Evolutionary conservation across 1,284 basidiomycete species (phyloP).

Genomic region (Leccinum insigne): DNA sequence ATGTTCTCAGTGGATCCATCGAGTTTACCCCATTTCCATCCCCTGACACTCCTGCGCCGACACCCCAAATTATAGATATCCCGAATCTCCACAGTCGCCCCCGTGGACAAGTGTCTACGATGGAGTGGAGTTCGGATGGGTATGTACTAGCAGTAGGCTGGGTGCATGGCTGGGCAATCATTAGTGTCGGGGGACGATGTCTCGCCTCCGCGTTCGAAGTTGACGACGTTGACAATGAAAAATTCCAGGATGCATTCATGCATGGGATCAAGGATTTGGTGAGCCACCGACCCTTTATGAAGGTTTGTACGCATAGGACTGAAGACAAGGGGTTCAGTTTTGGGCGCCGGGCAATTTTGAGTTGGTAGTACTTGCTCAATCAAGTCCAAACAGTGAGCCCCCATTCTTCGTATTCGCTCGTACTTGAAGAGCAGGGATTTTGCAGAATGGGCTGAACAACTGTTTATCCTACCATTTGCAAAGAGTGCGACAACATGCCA

Average conservation of each 20-base stretch:
- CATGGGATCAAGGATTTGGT: conserved; percentile 70
- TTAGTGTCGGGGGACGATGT: conserved; percentile 90
- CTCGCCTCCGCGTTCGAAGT: conserved; percentile 75
- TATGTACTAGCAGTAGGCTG: conserved; percentile 98
- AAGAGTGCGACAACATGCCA: conserved; percentile 94
- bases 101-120: conserved; percentile 71
- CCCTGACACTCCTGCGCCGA: conserved; percentile 51
- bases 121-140: conserved; percentile 95
- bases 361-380: conserved; percentile 67
- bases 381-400: conserved; percentile 47
- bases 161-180: conserved; percentile 87
- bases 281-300: conserved; percentile 23
- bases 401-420: not conserved
- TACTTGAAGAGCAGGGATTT: not conserved
- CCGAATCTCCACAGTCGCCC: conserved; percentile 57
- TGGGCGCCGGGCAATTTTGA: conserved; percentile 93
- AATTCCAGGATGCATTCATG: conserved; percentile 87
- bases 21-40: conserved; percentile 67
- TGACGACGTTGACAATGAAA: conserved; percentile 63
- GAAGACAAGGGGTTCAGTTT: conserved; percentile 53
- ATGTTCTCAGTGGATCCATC: conserved; percentile 51
- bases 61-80: conserved; percentile 54
- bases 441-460: conserved; percentile 61
- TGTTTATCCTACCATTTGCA: conserved; percentile 91
- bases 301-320: conserved; percentile 3